Base-by-base conservation (phyloP, 2,329 filamentous ascomycete genomes). In the Diaporthe destruens region DNA sequence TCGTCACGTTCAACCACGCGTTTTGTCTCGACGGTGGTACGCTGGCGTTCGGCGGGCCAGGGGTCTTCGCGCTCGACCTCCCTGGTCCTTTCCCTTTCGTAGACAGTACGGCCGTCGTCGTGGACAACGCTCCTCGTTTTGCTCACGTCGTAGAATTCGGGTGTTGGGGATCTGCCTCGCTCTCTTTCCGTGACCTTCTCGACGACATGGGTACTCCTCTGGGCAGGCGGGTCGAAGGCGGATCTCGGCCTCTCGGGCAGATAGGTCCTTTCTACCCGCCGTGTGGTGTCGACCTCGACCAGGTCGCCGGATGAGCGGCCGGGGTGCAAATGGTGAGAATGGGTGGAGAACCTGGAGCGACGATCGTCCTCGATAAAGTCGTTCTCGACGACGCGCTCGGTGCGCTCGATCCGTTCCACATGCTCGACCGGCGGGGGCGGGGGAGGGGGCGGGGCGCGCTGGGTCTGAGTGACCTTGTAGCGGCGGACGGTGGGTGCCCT, bases 211-310 rank as follows among this genome's bases (percentile, higher is more conserved):
- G 76, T 79, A 63, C 76, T 77, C 32, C 69, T 53, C 36, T 77
- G 75, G 32, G 77, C 76, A 2, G 78, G 80, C 1, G 81, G 78
- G 32, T 88, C 87, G 72, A 85, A 82, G 57, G 84, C 83, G n/a
- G 88, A 89, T 71, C 86, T 85, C 32, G 87, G 86, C 12, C 86
- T 84, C 70, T 88, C 87, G 47, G 85, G 84, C 42, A 83, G 80
- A 56, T 85, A 83, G 47, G 80, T 80, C 53, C 70, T 68, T 8
- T 84, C 81, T 63, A 77, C 75, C 44, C 84, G 85, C 73, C 85
- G 83, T 73, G 70, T 72, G 25, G 72, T 72, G 29, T 86, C 84
- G 55, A 82, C 77, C 69, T 85, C 84, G 53, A 84, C 76, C 25
- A 83, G 75, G 65, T 86, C 85, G 73, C 80, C 82, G 1, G 83